Base-by-base conservation (phyloP, 108 stramenopile genomes). In the Licmophora abbreviata region DNA sequence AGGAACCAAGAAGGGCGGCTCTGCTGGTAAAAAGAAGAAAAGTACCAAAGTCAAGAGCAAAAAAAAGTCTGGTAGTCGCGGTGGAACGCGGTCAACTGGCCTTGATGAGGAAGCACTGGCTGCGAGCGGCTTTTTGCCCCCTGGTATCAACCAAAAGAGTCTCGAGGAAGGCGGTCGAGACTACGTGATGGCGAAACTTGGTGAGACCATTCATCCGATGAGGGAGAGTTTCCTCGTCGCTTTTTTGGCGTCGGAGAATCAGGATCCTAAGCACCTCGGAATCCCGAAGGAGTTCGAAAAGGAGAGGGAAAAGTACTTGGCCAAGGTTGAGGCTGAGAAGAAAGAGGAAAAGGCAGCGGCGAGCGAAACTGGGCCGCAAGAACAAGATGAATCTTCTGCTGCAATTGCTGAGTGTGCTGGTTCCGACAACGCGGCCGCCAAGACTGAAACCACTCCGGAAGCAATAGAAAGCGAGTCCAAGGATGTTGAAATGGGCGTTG, bases 201-300 rank as follows among this genome's bases (percentile, higher is more conserved):
- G 94, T 0, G 88, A 92, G 51, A 92, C 90, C 1, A 94, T 98
- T 43, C 61, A 83, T 12, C 95, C 93, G n/a, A 96, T 98, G 95
- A 98, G 95, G 58, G 93, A 95, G 36, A 88, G 92, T 58, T 98
- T 98, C 50, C 80, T 98, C 55, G 97, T 98, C 12, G 97, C 95
- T 2, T 81, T 71, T 66, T 74, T 98, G 23, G 72, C 85, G 27
- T 93, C 89, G 71, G 74, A 89, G 29, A 91, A 90, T 15, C 76
- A 73, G 21, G 67, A 58, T 40, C 61, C 63, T 37, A 86, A 90
- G 59, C 62, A 90, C 51, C 68, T 80, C 73, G 74, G 63, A 5
- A 88, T 92, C 4, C 85, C 90, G 1, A 77, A 78, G 59, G 81
- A 76, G 25, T 72, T 92, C 35, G 51, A 81, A 53, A 83, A 86